Evolutionary conservation across 2,329 filamentous ascomycete species (phyloP), one percentile per base, ranked within the genome.

Genomic region (Sporothrix variecibatus): DNA sequence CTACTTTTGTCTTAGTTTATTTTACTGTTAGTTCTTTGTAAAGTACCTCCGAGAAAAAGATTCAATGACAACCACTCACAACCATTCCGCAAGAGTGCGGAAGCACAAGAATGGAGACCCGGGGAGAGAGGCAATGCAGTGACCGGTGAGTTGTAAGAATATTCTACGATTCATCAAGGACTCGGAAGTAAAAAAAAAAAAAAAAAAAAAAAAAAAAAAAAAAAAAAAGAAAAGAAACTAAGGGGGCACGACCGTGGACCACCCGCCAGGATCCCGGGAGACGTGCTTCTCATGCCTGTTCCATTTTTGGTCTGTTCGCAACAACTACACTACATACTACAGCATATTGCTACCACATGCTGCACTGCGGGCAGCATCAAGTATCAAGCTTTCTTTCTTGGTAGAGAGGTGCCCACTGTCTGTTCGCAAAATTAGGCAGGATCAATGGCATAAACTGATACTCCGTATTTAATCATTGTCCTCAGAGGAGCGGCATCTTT

Each of bases 21-120:
- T 28, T 15, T 64, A n/a, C 20, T 64, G 20, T 58, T 15, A 43
- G 2, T 58, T 31, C 26, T 28, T 58, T 58, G 2, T 6, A 26
- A 12, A 56, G 23, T 26, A 26, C 3, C 26, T 40, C 12, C 40
- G 12, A 43, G 11, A 43, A 43, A 43, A 3, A 43, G 2, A 43
- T 43, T 43, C 9, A 12, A 12, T 12, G 17, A 17, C 3, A 46
- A 15, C 3, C 43, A 46, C 3, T 12, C 2, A 46, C 43, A 20
- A 56, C 23, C 23, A 28, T 38, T 62, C 58, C 58, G 26, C 5
- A 8, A 2, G 17, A 20, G 43, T 51, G 26, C 60, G 43, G 26
- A 51, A n/a, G 65, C 26, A 68, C 26, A 69, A 51, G 64, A 68
- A 65, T 40, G 38, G 38, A 68, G 40, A 28, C 40, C 40, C 64